Evolutionary conservation across 2,329 filamentous ascomycete species (phyloP).

Genomic region (Calycina marina): DNA sequence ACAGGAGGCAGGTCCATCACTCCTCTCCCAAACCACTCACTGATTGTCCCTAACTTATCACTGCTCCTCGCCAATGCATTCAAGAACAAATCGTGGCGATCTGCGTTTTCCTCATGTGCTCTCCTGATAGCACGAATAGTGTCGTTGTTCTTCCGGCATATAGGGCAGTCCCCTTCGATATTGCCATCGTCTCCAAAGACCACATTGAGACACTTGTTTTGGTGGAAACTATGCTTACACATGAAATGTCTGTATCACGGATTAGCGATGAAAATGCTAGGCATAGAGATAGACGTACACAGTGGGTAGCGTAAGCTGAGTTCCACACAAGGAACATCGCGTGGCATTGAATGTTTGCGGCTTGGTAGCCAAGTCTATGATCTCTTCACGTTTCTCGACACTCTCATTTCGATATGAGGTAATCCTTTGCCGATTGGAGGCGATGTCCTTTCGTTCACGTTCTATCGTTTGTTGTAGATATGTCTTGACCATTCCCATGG

Average conservation of each 20-base stretch:
- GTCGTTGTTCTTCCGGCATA: slow-evolving; percentile 71
- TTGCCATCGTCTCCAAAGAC: slow-evolving; percentile 31
- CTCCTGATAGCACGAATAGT: slow-evolving; percentile 77
- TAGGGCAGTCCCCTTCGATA: slow-evolving; percentile 63
- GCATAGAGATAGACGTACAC: slow-evolving; percentile 31
- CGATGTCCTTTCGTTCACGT: slow-evolving; percentile 76
- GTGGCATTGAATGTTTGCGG: slow-evolving; percentile 84
- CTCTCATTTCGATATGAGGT: slow-evolving; percentile 76
- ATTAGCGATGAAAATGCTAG: background rate
- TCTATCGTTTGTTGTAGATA: slow-evolving; percentile 84
- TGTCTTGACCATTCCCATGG: slow-evolving; percentile 92
- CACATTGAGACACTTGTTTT: slow-evolving; percentile 62
- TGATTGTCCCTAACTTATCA: slow-evolving; percentile 79
- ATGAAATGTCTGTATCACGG: slow-evolving; percentile 59
- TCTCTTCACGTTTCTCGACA: slow-evolving; percentile 61
- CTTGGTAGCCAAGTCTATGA: slow-evolving; percentile 61
- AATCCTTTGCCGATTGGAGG: slow-evolving; percentile 64
- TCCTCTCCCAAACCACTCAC: slow-evolving; percentile 87
- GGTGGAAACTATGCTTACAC: slow-evolving; percentile 95
- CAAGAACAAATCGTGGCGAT: slow-evolving; percentile 78
- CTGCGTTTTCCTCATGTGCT: slow-evolving; percentile 74
- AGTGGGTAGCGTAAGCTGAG: slow-evolving; percentile 64
- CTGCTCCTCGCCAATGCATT: slow-evolving; percentile 62
- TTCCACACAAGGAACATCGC: slow-evolving; percentile 67
- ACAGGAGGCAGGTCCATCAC: slow-evolving; percentile 51